These are phyloP conservation scores for Diplodia sapinea DNA, from an alignment of 2,329 filamentous ascomycete genomes.

Conservation along the genomic window DNA sequence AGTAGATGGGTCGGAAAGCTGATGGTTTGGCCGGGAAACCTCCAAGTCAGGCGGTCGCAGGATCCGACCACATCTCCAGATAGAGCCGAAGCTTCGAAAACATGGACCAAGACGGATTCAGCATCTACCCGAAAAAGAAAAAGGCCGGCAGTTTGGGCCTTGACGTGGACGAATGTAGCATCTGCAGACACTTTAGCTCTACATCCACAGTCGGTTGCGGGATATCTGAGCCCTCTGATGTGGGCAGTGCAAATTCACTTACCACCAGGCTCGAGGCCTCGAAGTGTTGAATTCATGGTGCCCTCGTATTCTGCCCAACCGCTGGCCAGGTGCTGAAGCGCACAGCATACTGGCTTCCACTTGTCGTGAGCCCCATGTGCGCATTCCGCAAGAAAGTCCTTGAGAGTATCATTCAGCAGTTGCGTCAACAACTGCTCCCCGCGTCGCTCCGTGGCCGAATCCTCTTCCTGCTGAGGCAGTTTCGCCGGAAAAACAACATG, in stretches of 20 bases:
- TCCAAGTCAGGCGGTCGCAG: conserved; percentile 50
- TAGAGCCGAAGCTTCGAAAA: conserved; percentile 55
- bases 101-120: conserved; percentile 46
- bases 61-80: conserved; percentile 49
- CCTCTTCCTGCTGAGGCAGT: conserved; percentile 50
- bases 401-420: background rate
- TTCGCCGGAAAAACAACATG: conserved; percentile 59
- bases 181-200: background rate
- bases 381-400: background rate
- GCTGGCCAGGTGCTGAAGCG: background rate
- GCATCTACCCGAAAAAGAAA: conserved; percentile 43
- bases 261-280: background rate
- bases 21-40: conserved; percentile 53
- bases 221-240: too few relatives aligned
- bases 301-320: background rate
- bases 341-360: background rate
- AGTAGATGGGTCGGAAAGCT: conserved; percentile 40
- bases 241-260: background rate
- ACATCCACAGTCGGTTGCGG: too few relatives aligned
- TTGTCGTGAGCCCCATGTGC: background rate
- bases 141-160: conserved; percentile 56
- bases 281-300: background rate
- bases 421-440: background rate
- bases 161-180: conserved; percentile 46
- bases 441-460: background rate